These are phyloP conservation scores for Backusella sp. DNA, from an alignment of 192 early-diverging fungal genomes.

Conservation along the genomic window DNA sequence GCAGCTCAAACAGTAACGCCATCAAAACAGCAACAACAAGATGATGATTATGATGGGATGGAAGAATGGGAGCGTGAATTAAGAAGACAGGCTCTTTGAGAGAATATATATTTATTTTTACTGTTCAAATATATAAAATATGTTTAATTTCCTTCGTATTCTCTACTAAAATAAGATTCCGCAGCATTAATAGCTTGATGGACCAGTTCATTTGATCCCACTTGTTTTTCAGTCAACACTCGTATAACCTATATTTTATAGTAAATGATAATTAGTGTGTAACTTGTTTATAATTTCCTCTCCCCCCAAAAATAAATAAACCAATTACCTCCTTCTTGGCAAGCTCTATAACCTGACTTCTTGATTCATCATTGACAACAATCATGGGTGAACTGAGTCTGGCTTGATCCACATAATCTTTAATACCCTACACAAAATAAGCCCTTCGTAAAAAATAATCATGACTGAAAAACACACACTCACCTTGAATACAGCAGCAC, in stretches of 20 bases:
- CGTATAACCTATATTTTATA: not conserved
- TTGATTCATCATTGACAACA: not conserved
- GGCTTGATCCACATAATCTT: slow-evolving; percentile 4
- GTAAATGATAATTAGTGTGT: not conserved
- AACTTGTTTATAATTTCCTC: not conserved
- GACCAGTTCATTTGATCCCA: not conserved
- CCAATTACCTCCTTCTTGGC: not conserved
- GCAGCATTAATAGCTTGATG: slow-evolving; percentile 10
- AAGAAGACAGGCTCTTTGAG: slow-evolving; percentile 21
- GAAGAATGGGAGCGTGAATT: slow-evolving; percentile 43
- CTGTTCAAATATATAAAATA: not conserved
- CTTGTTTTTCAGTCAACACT: not conserved
- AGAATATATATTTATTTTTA: not conserved
- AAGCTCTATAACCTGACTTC: not conserved
- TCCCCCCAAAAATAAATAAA: not conserved
- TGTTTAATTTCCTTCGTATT: slow-evolving; percentile 16
- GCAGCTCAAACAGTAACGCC: too few relatives aligned
- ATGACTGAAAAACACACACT: not conserved
- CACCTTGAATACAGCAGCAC: slow-evolving; percentile 20
- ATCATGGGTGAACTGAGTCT: not conserved
- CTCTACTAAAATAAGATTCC: slow-evolving; percentile 18
- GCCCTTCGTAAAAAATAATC: not conserved
- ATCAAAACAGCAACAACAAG: not conserved
- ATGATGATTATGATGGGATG: slow-evolving; percentile 10
- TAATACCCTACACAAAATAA: slow-evolving; percentile 6